These are phyloP conservation scores for Brassica hybrid DNA, from an alignment of 441 rosid species.

Conservation along the genomic window DNA sequence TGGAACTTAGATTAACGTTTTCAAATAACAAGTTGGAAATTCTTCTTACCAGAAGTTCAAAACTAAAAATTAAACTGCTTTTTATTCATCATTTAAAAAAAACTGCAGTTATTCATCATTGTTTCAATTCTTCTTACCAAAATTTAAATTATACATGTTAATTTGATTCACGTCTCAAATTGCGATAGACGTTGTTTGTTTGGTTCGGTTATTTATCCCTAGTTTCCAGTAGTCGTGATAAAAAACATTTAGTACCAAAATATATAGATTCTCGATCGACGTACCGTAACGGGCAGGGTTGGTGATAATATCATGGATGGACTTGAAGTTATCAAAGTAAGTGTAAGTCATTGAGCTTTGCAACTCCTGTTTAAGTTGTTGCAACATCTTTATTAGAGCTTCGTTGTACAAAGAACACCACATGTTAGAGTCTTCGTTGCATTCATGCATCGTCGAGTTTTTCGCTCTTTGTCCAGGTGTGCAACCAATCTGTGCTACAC, in stretches of 20 bases:
- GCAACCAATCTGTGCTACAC: slow-evolving; percentile 63
- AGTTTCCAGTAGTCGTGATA: not conserved
- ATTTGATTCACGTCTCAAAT: slow-evolving; percentile 1
- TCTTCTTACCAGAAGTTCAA: not conserved
- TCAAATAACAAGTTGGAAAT: not conserved
- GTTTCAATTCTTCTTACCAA: not conserved
- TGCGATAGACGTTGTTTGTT: not conserved
- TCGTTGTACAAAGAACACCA: slow-evolving; percentile 51
- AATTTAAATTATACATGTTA: not conserved
- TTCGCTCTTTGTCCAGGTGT: slow-evolving; percentile 54
- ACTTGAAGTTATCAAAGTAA: slow-evolving; percentile 53
- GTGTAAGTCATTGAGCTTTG: slow-evolving; percentile 52
- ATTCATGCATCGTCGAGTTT: slow-evolving; percentile 48
- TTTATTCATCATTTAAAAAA: too few species aligned
- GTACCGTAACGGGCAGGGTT: slow-evolving; percentile 67
- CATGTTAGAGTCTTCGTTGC: slow-evolving; percentile 53
- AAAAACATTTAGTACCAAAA: not conserved
- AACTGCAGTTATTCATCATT: too few species aligned
- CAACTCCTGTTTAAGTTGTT: slow-evolving; percentile 50
- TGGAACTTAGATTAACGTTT: too few species aligned
- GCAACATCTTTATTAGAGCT: slow-evolving; percentile 49
- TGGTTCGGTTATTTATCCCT: not conserved
- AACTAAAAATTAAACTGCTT: too few species aligned
- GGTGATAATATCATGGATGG: slow-evolving; percentile 48
- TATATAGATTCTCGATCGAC: not conserved